A percentile compares a stretch with the other conserved stretches of the same genome.
phyloP scores from a whole-genome alignment of 805 yeast genomes.

The Metschnikowia lunata region DNA sequence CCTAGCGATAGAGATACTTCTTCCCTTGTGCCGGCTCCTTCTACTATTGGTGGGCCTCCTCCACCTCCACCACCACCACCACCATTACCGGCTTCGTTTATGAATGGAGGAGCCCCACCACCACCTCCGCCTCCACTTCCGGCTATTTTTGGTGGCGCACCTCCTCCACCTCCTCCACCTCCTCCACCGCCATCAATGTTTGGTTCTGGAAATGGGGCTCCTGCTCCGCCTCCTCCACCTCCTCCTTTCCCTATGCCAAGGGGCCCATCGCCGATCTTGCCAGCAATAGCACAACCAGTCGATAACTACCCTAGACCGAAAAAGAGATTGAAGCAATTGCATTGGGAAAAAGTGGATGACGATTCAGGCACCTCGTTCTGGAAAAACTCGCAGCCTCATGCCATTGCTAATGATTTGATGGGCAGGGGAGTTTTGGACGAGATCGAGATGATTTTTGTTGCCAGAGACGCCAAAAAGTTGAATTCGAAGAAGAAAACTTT shows the following conservation, averaged over 20 bases:
- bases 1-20: not conserved
- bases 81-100: slow-evolving; percentile 14
- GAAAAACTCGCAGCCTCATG: slow-evolving; percentile 44
- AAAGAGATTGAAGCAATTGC: slow-evolving; percentile 68
- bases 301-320: slow-evolving; percentile 55
- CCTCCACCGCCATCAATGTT: slow-evolving; percentile 23
- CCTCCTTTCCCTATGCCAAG: slow-evolving; percentile 16
- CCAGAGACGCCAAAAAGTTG: slow-evolving; percentile 46
- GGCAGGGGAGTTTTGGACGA: slow-evolving; percentile 62
- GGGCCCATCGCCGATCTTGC: slow-evolving; percentile 3
- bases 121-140: slow-evolving; percentile 23
- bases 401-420: slow-evolving; percentile 46
- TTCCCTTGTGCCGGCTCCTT: not conserved
- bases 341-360: slow-evolving; percentile 70
- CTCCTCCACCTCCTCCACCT: slow-evolving; percentile 22
- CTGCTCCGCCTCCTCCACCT: slow-evolving; percentile 27
- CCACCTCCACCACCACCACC: slow-evolving; percentile 25
- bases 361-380: slow-evolving; percentile 57
- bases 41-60: slow-evolving; percentile 15
- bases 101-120: not conserved
- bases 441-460: slow-evolving; percentile 56
- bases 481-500: slow-evolving; percentile 42
- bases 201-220: slow-evolving; percentile 18
- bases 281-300: slow-evolving; percentile 20
- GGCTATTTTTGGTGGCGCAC: slow-evolving; percentile 3